Evolutionary conservation across 495 filamentous ascomycete species (phyloP).

Genomic region (Friedmanniomyces endolithicus): DNA sequence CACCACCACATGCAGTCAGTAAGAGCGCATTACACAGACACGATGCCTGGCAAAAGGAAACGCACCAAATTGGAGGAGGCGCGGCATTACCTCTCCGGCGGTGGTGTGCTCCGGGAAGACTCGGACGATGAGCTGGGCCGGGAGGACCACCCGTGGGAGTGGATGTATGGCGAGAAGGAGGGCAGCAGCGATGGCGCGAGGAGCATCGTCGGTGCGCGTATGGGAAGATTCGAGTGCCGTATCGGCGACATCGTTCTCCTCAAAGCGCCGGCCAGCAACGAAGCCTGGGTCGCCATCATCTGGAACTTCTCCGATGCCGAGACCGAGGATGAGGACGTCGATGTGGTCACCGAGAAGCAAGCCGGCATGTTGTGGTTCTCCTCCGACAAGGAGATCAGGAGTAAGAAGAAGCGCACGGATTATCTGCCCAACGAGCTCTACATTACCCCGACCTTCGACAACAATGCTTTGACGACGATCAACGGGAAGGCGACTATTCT

Average conservation of each 20-base stretch:
- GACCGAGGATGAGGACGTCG: slow-evolving; percentile 27
- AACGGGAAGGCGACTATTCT: slow-evolving; percentile 76
- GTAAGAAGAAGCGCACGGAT: slow-evolving; percentile 72
- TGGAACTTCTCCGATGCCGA: slow-evolving; percentile 55
- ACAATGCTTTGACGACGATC: slow-evolving; percentile 76
- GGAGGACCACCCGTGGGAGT: slow-evolving; percentile 84
- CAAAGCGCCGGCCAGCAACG: slow-evolving; percentile 65
- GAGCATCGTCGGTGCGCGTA: slow-evolving; percentile 63
- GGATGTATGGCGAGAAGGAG: slow-evolving; percentile 53
- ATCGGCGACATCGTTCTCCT: slow-evolving; percentile 75
- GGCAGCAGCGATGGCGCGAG: neutral
- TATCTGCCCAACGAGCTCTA: slow-evolving; percentile 83
- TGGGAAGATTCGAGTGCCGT: slow-evolving; percentile 70
- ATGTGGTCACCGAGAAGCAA: slow-evolving; percentile 17
- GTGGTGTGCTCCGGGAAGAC: slow-evolving; percentile 63
- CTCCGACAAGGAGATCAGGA: slow-evolving; percentile 73
- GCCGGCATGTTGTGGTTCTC: slow-evolving; percentile 60
- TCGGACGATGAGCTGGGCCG: slow-evolving; percentile 84
- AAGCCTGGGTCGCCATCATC: slow-evolving; percentile 84
- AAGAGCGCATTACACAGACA: no score
- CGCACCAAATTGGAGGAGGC: slow-evolving; percentile 32
- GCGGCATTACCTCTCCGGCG: slow-evolving; percentile 49
- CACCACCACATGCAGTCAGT: no score
- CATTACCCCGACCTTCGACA: slow-evolving; percentile 70
- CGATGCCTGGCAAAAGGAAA: slow-evolving; percentile 19